phyloP scores from a whole-genome alignment of 768 basidiomycete species.

The Cytidiella melzeri region DNA sequence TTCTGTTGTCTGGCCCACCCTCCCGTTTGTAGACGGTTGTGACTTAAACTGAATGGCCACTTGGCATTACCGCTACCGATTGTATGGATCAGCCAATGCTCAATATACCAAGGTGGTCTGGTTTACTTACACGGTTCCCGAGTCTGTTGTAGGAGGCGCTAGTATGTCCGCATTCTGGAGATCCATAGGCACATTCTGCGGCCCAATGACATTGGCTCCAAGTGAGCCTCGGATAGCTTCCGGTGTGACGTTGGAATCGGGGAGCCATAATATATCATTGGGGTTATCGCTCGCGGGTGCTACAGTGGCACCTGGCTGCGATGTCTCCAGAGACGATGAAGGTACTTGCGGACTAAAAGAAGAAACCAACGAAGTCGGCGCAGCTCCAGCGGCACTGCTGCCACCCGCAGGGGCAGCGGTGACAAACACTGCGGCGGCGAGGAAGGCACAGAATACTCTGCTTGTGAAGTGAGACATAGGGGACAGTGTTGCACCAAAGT shows the following conservation, averaged over 20 bases:
- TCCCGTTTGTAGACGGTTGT: constrained; percentile 26
- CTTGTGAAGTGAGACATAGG: too few species aligned
- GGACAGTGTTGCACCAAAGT: too few species aligned
- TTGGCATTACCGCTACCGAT: constrained; percentile 16
- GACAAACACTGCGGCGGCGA: not conserved
- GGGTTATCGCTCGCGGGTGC: constrained; percentile 8
- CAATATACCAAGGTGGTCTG: constrained; percentile 2
- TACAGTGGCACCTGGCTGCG: constrained; percentile 7
- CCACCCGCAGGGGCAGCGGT: not conserved
- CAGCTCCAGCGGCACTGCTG: not conserved
- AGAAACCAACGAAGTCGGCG: too few species aligned
- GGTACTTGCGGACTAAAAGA: not conserved
- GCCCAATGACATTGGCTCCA: constrained; percentile 21
- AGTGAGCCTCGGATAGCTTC: constrained; percentile 16
- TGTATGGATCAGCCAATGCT: not conserved
- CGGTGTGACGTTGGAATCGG: constrained; percentile 7
- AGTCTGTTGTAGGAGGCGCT: constrained; percentile 23
- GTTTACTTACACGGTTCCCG: constrained; percentile 18
- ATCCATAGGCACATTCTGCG: constrained; percentile 22
- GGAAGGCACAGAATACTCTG: not conserved
- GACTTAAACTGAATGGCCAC: constrained; percentile 26
- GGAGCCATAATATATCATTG: constrained; percentile 12
- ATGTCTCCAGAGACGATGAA: not conserved
- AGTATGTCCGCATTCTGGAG: constrained; percentile 22
- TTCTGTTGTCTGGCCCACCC: constrained; percentile 29